Conservation (phyloP, 176 grass and related monocot species). For the Bromus sterilis region DNA sequence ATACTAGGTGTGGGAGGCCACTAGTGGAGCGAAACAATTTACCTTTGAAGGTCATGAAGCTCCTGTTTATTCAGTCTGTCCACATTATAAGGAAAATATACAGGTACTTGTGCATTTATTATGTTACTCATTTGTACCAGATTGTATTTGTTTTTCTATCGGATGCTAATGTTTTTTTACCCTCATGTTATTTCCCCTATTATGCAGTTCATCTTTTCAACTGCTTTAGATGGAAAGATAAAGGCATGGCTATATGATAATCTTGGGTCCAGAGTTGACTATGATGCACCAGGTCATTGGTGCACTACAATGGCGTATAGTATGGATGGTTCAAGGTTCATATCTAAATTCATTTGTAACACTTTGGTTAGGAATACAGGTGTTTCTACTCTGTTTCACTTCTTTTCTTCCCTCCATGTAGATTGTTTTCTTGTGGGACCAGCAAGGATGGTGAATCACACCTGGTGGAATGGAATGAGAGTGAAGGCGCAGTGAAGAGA, state of each 20-base stretch:
- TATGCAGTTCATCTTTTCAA: constrained; percentile 95
- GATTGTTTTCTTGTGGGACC: constrained; percentile 98
- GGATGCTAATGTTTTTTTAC: constrained; percentile 1
- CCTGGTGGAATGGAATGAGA: constrained; percentile 99
- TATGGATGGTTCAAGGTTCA: constrained; percentile 88
- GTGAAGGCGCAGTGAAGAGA: constrained; percentile 93
- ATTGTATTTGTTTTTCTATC: background rate
- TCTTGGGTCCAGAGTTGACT: constrained; percentile 98
- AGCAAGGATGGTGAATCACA: constrained; percentile 99
- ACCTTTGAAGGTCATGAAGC: constrained; percentile 97
- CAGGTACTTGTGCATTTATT: constrained; percentile 44
- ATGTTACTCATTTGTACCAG: background rate
- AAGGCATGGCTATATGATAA: constrained; percentile 99
- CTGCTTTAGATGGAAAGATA: constrained; percentile 98
- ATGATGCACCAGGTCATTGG: constrained; percentile 98
- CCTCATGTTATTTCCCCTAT: background rate
- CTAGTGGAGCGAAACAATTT: constrained; percentile 66
- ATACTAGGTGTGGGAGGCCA: constrained; percentile 91
- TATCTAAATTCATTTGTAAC: constrained; percentile 10
- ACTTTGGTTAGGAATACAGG: constrained; percentile 6
- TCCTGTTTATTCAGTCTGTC: constrained; percentile 98
- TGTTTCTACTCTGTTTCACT: constrained; percentile 9
- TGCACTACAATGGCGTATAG: constrained; percentile 99
- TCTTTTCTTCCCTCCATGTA: constrained; percentile 14
- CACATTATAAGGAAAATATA: constrained; percentile 95